Evolutionary conservation across 2,329 filamentous ascomycete genomes (phyloP), one percentile per base, ranked within the genome.

Genomic region (Zarea fungicola): DNA sequence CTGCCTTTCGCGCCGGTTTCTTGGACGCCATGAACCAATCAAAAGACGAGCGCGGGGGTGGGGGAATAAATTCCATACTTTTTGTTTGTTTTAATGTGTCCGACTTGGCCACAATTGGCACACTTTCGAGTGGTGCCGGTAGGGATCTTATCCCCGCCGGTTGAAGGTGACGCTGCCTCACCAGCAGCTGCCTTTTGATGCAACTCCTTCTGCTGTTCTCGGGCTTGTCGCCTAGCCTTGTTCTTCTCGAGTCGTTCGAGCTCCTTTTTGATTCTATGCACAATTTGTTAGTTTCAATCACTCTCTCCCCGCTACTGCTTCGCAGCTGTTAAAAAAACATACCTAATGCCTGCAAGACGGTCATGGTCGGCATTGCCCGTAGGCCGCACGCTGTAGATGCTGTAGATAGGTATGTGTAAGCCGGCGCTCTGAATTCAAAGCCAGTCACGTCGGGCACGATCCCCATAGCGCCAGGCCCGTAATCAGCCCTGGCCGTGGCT

Each of bases 41-140:
- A 61, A 65, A 68, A 22, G 57, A 46, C 35, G 52, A 48, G 39
- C 51, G 55, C 32, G 60, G 55, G 55, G 62, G 56, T 51, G 61
- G 63, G 53, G 60, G 29, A 48, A 52, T 43, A 41, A 43, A 50
- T 31, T 47, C 68, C 76, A 70, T 80, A 93, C 89, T 96, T 97
- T 74, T 96, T 95, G 75, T 97, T 97, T 41, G 92, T 97, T 71
- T 96, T 96, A 75, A 99, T 99, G 63, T 99, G 93, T 26, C 93
- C 93, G 48, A 95, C 87, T 66, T 93, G 87, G 43, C 93, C 93
- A 70, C 93, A 99, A 68, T 96, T 97, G 57, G 93, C 93, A 71
- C 93, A 99, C 73, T 97, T 97, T 60, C 95, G 80, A 28, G 85
- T 85, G 49, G 89, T 95, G 53, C 84, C 83, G 41, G 72, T 78